These are phyloP conservation scores for Fusarium napiforme DNA, from an alignment of 2,329 filamentous ascomycete species.

Conservation along the genomic window DNA sequence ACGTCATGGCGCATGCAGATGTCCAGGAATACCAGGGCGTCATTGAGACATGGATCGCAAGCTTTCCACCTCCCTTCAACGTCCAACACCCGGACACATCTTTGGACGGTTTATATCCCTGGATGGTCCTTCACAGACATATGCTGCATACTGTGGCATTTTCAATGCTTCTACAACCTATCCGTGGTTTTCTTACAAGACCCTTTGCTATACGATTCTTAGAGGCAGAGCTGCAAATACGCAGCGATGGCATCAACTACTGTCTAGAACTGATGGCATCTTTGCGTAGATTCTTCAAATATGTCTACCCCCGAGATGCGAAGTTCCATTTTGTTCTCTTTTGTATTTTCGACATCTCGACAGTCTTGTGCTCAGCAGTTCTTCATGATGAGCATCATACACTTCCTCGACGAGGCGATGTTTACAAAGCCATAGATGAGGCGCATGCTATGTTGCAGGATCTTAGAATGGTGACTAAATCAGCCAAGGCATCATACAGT, in stretches of 20 bases:
- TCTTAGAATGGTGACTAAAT: constrained; percentile 46
- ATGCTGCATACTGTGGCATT: constrained; percentile 58
- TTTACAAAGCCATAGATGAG: constrained; percentile 53
- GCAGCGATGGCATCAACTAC: constrained; percentile 56
- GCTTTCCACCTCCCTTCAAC: constrained; percentile 55
- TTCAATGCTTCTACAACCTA: constrained; percentile 57
- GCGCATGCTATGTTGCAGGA: constrained; percentile 50
- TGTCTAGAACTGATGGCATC: constrained; percentile 56
- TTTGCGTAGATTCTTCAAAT: constrained; percentile 55
- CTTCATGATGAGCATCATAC: constrained; percentile 58
- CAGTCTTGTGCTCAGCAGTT: constrained; percentile 62
- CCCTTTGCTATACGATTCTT: constrained; percentile 43
- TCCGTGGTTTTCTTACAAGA: constrained; percentile 59
- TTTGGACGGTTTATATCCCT: constrained; percentile 54
- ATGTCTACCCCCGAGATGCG: constrained; percentile 57
- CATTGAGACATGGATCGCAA: constrained; percentile 56
- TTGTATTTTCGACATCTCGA: constrained; percentile 62
- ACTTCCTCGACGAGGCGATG: constrained; percentile 54
- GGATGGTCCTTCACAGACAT: constrained; percentile 58
- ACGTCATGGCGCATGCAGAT: constrained; percentile 45
- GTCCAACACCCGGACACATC: constrained; percentile 54
- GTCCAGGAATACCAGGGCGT: constrained; percentile 48
- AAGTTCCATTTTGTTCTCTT: constrained; percentile 63
- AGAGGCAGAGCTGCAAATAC: constrained; percentile 51
- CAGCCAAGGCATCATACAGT: constrained; percentile 48